These are phyloP conservation scores for Dipodascopsis uninucleata DNA, from an alignment of 805 yeast genomes.

Conservation along the genomic window DNA sequence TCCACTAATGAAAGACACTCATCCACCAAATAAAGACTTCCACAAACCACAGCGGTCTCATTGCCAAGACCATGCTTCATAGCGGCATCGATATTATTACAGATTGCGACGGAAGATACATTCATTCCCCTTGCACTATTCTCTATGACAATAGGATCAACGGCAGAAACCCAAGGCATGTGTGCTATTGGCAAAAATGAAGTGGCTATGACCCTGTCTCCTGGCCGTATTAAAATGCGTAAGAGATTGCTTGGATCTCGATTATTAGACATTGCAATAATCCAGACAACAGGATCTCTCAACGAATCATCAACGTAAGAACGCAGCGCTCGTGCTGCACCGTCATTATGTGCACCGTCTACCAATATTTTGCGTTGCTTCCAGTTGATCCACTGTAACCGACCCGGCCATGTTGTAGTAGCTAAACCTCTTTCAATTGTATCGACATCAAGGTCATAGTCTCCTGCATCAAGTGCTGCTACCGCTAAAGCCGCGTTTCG, in stretches of 20 bases:
- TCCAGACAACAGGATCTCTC: conserved; percentile 45
- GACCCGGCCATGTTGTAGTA: conserved; percentile 76
- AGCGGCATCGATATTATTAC: neutral
- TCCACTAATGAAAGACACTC: conserved; percentile 41
- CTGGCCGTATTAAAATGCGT: conserved; percentile 44
- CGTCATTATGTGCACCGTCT: conserved; percentile 92
- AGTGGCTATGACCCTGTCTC: conserved; percentile 61
- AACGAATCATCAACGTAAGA: conserved; percentile 45
- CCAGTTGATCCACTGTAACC: conserved; percentile 51
- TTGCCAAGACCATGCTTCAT: conserved; percentile 33
- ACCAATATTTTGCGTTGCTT: conserved; percentile 45
- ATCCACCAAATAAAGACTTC: conserved; percentile 65
- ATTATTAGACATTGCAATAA: conserved; percentile 74
- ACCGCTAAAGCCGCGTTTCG: conserved; percentile 69
- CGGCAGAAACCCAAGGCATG: conserved; percentile 88
- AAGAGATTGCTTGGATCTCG: conserved; percentile 56
- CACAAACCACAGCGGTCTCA: conserved; percentile 53
- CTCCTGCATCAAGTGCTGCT: conserved; percentile 44
- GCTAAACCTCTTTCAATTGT: conserved; percentile 51
- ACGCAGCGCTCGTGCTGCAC: conserved; percentile 73
- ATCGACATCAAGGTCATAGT: conserved; percentile 40
- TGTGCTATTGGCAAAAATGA: conserved; percentile 68
- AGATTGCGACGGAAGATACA: conserved; percentile 1
- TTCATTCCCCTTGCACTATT: conserved; percentile 31
- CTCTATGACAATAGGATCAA: conserved; percentile 37